Base-by-base conservation (phyloP, 2,329 filamentous ascomycete species). In the Bipolaris victoriae region DNA sequence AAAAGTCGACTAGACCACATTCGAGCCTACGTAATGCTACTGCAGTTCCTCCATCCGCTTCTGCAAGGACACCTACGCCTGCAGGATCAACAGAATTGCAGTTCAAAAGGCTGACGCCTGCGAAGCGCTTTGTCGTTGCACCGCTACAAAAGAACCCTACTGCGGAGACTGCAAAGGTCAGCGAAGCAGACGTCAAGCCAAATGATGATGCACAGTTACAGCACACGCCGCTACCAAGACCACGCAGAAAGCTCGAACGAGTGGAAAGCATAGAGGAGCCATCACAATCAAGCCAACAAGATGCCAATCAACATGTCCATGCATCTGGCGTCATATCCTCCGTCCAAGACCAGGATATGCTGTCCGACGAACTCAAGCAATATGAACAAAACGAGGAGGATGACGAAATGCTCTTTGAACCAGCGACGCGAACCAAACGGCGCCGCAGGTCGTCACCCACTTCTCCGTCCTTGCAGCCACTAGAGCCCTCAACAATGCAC, bases 181-280 rank as follows among this genome's bases (percentile, higher is more conserved):
- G 52, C 24, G 58, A 57, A 10, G 49, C 22, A 39, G 51, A 36
- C 9, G 53, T 47, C 15, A 52, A 44, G n/a, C 11, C 45, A 20
- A 11, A 36, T 11, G 45, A 24, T 52, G 44, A 53, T 36, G 24
- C 48, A 22, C 26, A 39, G 26, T 39, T 45, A 6, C 56, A 60
- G 6, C 15, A 24, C 10, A 67, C 64, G 31, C 65, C 65, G 15
- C 59, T 57, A 15, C 51, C 61, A 7, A 68, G 63, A 35, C 66
- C 58, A 16, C 50, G 44, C n/a, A 55, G 61, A 39, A 67, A 58
- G 29, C 47, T 73, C 2, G 59, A 63, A n/a, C 63, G 65, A 24
- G 64, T 72, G 2, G 75, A 77, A 46, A 76, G 72, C 45, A 77
- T 77, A 44, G 67, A 76, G 11, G 69, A 69, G 20, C 52, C 51